Evolutionary conservation across 371 early-diverging fungal species (phyloP).

Genomic region (Rhizopus delemar): DNA sequence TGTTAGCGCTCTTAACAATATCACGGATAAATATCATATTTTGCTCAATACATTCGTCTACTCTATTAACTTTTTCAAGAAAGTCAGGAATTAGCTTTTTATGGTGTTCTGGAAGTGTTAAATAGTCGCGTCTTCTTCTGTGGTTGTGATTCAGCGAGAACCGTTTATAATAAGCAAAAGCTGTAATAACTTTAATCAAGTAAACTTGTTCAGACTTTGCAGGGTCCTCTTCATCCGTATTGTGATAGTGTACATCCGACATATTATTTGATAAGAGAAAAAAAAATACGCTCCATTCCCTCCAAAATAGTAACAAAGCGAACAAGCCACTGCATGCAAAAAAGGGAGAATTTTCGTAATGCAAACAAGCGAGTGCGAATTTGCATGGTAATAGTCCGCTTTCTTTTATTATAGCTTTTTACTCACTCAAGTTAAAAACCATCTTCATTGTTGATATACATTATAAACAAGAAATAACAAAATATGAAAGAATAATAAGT

Average conservation of each 20-base stretch:
- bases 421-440: too few relatives aligned
- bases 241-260: neutral
- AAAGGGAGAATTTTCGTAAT: too few relatives aligned
- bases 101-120: constrained; percentile 65
- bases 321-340: too few relatives aligned
- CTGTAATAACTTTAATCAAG: constrained; percentile 67
- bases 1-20: constrained; percentile 42
- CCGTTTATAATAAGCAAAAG: constrained; percentile 71
- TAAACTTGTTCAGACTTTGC: constrained; percentile 37
- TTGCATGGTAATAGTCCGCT: too few relatives aligned
- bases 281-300: neutral
- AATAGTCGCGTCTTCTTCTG: constrained; percentile 71
- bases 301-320: neutral
- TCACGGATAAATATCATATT: constrained; percentile 49
- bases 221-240: constrained; percentile 14
- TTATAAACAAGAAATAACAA: too few relatives aligned
- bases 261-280: neutral
- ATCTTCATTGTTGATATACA: too few relatives aligned
- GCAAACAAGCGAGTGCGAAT: too few relatives aligned
- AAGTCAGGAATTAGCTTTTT: constrained; percentile 58
- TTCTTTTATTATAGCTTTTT: too few relatives aligned
- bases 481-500: too few relatives aligned
- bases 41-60: constrained; percentile 48
- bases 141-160: constrained; percentile 69
- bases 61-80: constrained; percentile 52